Evolutionary conservation across 306 rosid species (phyloP), one percentile per base, ranked within the genome.

Genomic region (Lathyrus tuberosus): DNA sequence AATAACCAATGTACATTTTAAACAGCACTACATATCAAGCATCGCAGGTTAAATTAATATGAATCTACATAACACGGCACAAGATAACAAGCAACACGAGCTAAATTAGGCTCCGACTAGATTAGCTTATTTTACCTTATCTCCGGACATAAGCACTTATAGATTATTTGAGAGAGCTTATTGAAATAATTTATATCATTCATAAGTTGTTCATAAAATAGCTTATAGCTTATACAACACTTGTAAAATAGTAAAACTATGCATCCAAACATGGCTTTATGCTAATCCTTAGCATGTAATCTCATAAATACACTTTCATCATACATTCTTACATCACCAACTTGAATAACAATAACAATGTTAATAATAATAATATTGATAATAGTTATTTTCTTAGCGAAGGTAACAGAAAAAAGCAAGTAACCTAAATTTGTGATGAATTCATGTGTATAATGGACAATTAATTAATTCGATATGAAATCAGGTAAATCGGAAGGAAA

Each of bases 241-340:
- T 26, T 26, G 30, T 26, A 26, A 3, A 26, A 26, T 26, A 26
- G 30, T 26, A 26, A 26, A 26, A 26, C 30, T 26, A 26, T 26
- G 30, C 30, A 26, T 40, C 12, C 44, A 44, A 13, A 44, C 8
- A 4, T 4, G 49, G 16, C 17, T 13, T 49, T 8, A 9, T 53
- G n/a, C 15, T 22, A 28, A 57, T 12, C 4, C 30, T n/a, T 11
- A 47, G 16, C 60, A 51, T 6, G 67, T 26, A 74, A 51, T 38
- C 24, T 56, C 51, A 68, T 8, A 43, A 18, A 63, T 30, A 28
- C 40, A 42, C 40, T 51, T 56, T 72, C 62, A 49, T 20, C 53
- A 8, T 44, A 40, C 28, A 61, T 62, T 62, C 4, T 61, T 41
- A 37, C 75, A 62, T 17, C 59, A 73, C 6, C 14, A 67, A 69